Conservation (phyloP, 345 rosid genomes). For the Acer negundo region DNA sequence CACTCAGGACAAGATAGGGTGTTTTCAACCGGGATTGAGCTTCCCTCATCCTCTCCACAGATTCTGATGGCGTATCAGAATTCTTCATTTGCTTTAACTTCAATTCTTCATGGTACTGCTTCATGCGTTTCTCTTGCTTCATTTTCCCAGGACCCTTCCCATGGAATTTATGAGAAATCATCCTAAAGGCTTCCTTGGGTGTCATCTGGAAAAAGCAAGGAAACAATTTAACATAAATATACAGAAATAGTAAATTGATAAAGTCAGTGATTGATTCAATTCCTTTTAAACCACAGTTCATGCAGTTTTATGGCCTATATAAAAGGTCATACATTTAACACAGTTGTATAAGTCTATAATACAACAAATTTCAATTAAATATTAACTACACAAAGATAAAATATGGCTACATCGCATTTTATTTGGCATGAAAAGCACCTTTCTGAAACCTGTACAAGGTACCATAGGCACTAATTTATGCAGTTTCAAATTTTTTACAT, state of each 20-base stretch:
- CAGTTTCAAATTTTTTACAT: not conserved
- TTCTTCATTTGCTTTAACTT: constrained; percentile 98
- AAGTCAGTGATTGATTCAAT: not conserved
- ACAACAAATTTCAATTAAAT: too few relatives aligned
- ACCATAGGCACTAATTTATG: not conserved
- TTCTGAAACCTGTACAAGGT: not conserved
- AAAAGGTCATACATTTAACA: not conserved
- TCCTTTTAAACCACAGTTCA: not conserved
- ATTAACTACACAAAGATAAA: not conserved
- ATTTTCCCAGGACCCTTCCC: constrained; percentile 98
- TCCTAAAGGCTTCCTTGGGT: constrained; percentile 89
- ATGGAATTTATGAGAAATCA: constrained; percentile 88
- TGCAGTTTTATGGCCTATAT: not conserved
- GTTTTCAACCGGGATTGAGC: constrained; percentile 84
- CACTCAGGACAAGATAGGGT: constrained; percentile 96
- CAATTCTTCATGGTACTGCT: constrained; percentile 87
- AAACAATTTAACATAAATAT: constrained; percentile 9
- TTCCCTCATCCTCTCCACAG: constrained; percentile 96
- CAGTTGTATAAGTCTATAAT: too few relatives aligned
- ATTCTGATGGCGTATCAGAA: constrained; percentile 89
- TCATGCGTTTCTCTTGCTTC: constrained; percentile 97
- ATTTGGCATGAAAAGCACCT: not conserved
- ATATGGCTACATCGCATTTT: not conserved
- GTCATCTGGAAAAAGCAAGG: constrained; percentile 57
- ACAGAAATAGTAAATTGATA: not conserved